Evolutionary conservation across 2,329 filamentous ascomycete genomes (phyloP).

Genomic region (Talaromyces funiculosus): DNA sequence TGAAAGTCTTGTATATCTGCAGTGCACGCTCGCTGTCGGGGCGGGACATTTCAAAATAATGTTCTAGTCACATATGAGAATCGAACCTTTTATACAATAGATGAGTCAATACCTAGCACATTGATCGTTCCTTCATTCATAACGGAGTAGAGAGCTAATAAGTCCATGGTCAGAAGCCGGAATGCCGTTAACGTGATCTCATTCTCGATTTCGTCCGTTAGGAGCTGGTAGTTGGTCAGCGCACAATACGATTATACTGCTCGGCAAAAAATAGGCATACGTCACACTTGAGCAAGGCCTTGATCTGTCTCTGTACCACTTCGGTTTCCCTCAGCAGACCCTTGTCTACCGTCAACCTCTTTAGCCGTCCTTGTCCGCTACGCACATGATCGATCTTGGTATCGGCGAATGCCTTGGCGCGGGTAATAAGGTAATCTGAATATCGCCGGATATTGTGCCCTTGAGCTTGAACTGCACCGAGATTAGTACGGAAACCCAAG

Average conservation of each 20-base stretch:
- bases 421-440: slow-evolving; percentile 75
- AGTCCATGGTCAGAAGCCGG: slow-evolving; percentile 79
- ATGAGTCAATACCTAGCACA: slow-evolving; percentile 64
- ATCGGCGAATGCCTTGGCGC: slow-evolving; percentile 74
- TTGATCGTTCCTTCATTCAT: slow-evolving; percentile 98
- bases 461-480: slow-evolving; percentile 72
- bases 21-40: slow-evolving; percentile 88
- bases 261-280: slow-evolving; percentile 47
- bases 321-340: slow-evolving; percentile 89
- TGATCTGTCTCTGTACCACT: slow-evolving; percentile 79
- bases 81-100: background rate
- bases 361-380: slow-evolving; percentile 72
- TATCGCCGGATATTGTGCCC: slow-evolving; percentile 93
- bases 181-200: slow-evolving; percentile 96
- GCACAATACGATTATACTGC: slow-evolving; percentile 15
- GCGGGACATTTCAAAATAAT: slow-evolving; percentile 98
- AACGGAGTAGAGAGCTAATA: slow-evolving; percentile 84
- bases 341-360: slow-evolving; percentile 83
- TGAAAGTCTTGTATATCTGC: slow-evolving; percentile 86
- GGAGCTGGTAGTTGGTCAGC: slow-evolving; percentile 52
- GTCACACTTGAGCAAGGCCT: slow-evolving; percentile 80
- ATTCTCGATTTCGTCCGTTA: slow-evolving; percentile 85
- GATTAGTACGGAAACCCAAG: slow-evolving; percentile 30
- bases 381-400: slow-evolving; percentile 89
- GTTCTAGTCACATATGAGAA: slow-evolving; percentile 51